A percentile compares a stretch with the other conserved stretches of the same genome.
phyloP scores from a whole-genome alignment of 495 filamentous ascomycete genomes.

The Astrothelium subdiscretum region DNA sequence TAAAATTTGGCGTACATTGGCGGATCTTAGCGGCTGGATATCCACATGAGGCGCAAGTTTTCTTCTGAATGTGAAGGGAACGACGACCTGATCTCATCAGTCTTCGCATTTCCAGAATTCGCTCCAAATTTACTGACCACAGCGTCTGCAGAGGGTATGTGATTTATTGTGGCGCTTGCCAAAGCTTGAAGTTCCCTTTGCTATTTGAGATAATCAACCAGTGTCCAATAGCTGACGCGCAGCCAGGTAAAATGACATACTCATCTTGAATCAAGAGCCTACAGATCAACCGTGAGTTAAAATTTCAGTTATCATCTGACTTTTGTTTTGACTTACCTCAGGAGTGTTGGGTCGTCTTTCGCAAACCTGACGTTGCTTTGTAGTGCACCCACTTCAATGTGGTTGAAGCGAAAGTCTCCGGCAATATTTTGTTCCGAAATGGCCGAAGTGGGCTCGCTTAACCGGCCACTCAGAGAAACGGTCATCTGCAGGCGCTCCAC shows the following conservation, averaged over 20 bases:
- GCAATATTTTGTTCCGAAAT: background rate
- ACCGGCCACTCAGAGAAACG: background rate
- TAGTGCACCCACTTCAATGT: background rate
- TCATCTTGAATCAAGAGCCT: constrained; percentile 13
- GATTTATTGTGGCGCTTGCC: constrained; percentile 99
- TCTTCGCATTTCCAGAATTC: constrained; percentile 19
- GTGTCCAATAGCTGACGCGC: background rate
- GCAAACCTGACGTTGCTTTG: background rate
- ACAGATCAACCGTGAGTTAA: background rate
- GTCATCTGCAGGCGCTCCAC: background rate
- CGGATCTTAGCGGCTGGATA: constrained; percentile 94
- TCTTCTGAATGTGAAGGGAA: constrained; percentile 98
- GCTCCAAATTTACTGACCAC: constrained; percentile 47
- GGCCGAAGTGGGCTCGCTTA: constrained; percentile 1
- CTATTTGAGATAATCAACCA: constrained; percentile 27
- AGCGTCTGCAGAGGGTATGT: constrained; percentile 98
- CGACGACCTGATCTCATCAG: constrained; percentile 56
- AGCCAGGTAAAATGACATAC: constrained; percentile 7
- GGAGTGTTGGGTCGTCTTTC: background rate
- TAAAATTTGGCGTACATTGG: constrained; percentile 70
- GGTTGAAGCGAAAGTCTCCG: background rate
- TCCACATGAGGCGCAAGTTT: constrained; percentile 92
- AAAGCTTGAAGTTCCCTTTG: constrained; percentile 94
- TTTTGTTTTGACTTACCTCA: background rate
- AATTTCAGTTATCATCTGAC: background rate